Evolutionary conservation across 228 moss, liverwort and hornwort genomes (phyloP).

Genomic region (Sphagnum magellanicum): DNA sequence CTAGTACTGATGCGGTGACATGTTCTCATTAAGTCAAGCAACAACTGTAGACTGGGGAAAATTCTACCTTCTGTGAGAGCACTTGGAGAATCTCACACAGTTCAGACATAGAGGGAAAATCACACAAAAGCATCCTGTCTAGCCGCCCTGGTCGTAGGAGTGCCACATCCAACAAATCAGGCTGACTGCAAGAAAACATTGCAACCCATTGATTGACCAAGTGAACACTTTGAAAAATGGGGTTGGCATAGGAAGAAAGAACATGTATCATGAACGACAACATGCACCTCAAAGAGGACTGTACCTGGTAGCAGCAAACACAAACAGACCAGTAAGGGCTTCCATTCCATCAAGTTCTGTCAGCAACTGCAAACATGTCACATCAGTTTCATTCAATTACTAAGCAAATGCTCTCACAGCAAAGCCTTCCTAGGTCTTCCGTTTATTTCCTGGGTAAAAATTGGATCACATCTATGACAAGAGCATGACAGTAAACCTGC

Average conservation of each 20-base stretch:
- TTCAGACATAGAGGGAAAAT: slow-evolving; percentile 71
- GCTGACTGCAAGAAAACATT: slow-evolving; percentile 42
- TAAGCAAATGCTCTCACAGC: no score
- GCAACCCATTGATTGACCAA: no score
- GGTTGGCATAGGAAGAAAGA: no score
- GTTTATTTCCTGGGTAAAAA: no score
- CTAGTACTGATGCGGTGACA: no score
- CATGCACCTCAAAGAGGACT: not conserved
- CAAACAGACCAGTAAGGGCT: slow-evolving; percentile 91
- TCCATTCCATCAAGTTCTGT: slow-evolving; percentile 98
- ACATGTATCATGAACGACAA: no score
- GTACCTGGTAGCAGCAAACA: slow-evolving; percentile 94
- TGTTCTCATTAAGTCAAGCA: not conserved
- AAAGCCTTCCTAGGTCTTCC: no score
- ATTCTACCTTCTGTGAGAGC: slow-evolving; percentile 67
- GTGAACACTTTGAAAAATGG: no score
- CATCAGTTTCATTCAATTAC: no score
- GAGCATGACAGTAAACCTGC: no score
- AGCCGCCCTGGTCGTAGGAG: slow-evolving; percentile 89
- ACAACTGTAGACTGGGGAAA: not conserved
- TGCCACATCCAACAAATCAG: slow-evolving; percentile 94
- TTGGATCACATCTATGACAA: no score
- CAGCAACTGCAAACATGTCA: slow-evolving; percentile 53
- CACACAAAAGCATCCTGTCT: slow-evolving; percentile 81
- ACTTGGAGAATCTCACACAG: slow-evolving; percentile 76